Evolutionary conservation across 1,139 yeast species (phyloP), one percentile per base, ranked within the genome.

Genomic region (Sugiyamaella xylanicola): DNA sequence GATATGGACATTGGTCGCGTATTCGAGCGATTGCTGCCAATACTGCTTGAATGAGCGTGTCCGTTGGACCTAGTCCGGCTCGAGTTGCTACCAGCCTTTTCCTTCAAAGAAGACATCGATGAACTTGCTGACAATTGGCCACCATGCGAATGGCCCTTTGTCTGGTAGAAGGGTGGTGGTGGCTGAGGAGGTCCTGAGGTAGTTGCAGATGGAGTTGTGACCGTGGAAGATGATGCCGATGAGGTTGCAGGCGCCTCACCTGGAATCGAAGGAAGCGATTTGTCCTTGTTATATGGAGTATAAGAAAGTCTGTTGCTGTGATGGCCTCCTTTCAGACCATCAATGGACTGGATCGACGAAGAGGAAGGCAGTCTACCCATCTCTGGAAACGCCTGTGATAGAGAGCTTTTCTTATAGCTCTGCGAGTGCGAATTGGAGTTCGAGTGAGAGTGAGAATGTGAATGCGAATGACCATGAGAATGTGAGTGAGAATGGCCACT

Each of bases 241-340:
- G 39, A 4, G 7, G 32, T 15, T 3, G 21, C 4, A 25, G 20
- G 2, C 11, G 46, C 51, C 2, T 57, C 58, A 3, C 50, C 50
- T 3, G 70, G 69, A 16, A 68, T 60, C 3, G 69, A 63, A 7
- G 72, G 72, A 39, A 68, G 59, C 17, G 62, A 55, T 55, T 68
- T 68, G 44, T 68, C 69, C 43, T 63, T 59, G 22, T 63, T 59
- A 32, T 39, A 51, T 22, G 44, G 20, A 29, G 41, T 36, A 48
- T 49, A 54, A 1, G 56, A 54, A 27, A 49, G 39, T 20, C 56
- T 46, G 42, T 48, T 45, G 42, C 44, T 39, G 17, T 46, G 44
- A 3, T 32, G 37, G 13, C 15, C 15, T 7, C 15, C 50, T 29
- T 17, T 40, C 17, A 21, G 29, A 15, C 25, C 21, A 29, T 17